These are phyloP conservation scores for Wickerhamomyces canadensis DNA, from an alignment of 805 yeast genomes.

Conservation along the genomic window DNA sequence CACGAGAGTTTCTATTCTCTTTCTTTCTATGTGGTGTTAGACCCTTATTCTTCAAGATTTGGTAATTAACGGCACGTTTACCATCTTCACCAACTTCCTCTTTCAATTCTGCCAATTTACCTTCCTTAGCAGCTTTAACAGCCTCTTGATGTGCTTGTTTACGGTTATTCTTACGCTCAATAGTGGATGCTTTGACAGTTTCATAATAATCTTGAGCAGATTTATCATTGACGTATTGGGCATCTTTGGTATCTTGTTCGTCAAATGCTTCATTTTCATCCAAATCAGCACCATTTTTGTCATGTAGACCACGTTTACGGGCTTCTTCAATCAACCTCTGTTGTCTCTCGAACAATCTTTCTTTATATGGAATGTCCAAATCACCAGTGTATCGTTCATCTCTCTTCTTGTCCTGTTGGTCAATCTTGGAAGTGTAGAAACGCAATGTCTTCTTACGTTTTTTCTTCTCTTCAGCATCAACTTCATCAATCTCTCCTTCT, in stretches of 20 bases:
- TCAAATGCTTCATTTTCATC: conserved; percentile 42
- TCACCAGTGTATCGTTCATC: conserved; percentile 70
- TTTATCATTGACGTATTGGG: conserved; percentile 36
- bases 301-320: conserved; percentile 68
- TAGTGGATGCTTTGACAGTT: conserved; percentile 41
- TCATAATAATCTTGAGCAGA: conserved; percentile 59
- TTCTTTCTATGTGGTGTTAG: conserved; percentile 89
- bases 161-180: conserved; percentile 47
- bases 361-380: conserved; percentile 85
- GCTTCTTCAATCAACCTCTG: conserved; percentile 87
- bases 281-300: conserved; percentile 49
- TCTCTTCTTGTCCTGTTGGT: conserved; percentile 67
- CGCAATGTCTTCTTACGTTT: conserved; percentile 77
- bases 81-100: conserved; percentile 64
- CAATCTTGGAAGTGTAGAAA: conserved; percentile 95
- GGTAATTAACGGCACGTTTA: conserved; percentile 92
- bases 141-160: conserved; percentile 64
- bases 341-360: conserved; percentile 84
- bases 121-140: conserved; percentile 75
- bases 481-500: conserved; percentile 71
- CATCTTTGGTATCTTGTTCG: conserved; percentile 41
- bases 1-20: conserved; percentile 92
- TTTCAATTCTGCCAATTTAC: conserved; percentile 71
- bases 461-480: conserved; percentile 82
- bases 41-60: conserved; percentile 94